Evolutionary conservation across 2,329 filamentous ascomycete species (phyloP).

Genomic region (Paramyrothecium sp.): DNA sequence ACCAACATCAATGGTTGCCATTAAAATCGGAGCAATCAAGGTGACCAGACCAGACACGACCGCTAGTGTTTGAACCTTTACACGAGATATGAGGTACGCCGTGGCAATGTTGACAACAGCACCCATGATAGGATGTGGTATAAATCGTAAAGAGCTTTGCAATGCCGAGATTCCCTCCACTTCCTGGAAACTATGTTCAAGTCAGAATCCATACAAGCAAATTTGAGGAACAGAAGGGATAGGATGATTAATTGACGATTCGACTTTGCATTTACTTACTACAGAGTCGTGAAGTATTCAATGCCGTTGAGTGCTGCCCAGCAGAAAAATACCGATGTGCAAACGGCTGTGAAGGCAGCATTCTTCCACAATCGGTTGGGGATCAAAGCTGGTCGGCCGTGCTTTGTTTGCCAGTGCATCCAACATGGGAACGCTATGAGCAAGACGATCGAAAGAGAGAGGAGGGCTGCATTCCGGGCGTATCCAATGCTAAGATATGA

Average conservation of each 20-base stretch:
- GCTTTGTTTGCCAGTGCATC: constrained; percentile 48
- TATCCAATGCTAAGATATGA: constrained; percentile 35
- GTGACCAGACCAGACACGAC: constrained; percentile 41
- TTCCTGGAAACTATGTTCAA: constrained; percentile 40
- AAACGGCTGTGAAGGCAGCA: constrained; percentile 52
- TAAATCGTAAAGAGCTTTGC: constrained; percentile 44
- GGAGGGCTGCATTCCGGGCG: constrained; percentile 39
- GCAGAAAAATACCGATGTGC: constrained; percentile 46
- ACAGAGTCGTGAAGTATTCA: constrained; percentile 47
- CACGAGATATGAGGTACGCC: constrained; percentile 37
- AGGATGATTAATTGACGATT: not conserved
- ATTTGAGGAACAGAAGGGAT: not conserved
- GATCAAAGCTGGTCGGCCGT: constrained; percentile 51
- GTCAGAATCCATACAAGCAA: not conserved
- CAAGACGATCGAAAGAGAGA: constrained; percentile 39
- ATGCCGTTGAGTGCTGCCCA: constrained; percentile 45
- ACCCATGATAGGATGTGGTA: constrained; percentile 45
- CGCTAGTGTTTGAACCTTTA: constrained; percentile 34
- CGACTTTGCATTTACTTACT: constrained; percentile 26
- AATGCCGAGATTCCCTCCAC: constrained; percentile 44
- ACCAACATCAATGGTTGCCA: constrained; percentile 47
- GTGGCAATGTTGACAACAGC: constrained; percentile 38
- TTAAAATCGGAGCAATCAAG: constrained; percentile 47
- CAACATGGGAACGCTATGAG: constrained; percentile 52
- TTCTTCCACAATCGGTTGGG: constrained; percentile 61